Evolutionary conservation across 768 basidiomycete species (phyloP).

Genomic region (Leucocoprinus sp.): DNA sequence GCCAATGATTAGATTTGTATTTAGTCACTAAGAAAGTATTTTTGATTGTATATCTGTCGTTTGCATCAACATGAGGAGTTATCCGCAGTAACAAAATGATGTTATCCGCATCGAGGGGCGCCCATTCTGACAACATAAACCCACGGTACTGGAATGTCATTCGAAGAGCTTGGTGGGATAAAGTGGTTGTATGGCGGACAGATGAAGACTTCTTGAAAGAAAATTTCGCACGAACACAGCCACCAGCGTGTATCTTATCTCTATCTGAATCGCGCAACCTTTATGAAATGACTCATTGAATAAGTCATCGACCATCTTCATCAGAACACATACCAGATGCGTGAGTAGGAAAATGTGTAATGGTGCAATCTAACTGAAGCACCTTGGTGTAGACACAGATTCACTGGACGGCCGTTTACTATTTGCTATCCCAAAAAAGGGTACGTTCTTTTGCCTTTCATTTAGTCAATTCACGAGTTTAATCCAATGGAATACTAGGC

Average conservation of each 20-base stretch:
- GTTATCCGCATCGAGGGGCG: too few relatives aligned
- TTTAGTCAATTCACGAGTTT: slow-evolving; percentile 1
- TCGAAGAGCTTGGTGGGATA: too few relatives aligned
- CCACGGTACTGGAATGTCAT: too few relatives aligned
- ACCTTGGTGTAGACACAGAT: slow-evolving; percentile 46
- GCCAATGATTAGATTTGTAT: slow-evolving; percentile 7
- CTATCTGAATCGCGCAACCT: not conserved
- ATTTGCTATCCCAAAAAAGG: slow-evolving; percentile 98
- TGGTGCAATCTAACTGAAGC: slow-evolving; percentile 6
- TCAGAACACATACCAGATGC: too few relatives aligned
- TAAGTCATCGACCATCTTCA: too few relatives aligned
- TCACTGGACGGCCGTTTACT: slow-evolving; percentile 77
- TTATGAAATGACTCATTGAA: slow-evolving; percentile 10
- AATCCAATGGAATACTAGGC: slow-evolving; percentile 35
- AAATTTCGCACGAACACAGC: too few relatives aligned
- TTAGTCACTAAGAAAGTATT: too few relatives aligned
- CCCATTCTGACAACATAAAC: too few relatives aligned
- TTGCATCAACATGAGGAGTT: not conserved
- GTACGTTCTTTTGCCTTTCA: slow-evolving; percentile 27
- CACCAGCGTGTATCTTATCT: slow-evolving; percentile 11
- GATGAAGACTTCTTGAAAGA: not conserved
- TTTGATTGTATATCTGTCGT: not conserved
- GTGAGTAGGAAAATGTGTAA: slow-evolving; percentile 3
- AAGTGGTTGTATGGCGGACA: not conserved
- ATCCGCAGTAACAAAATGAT: not conserved